Conservation (phyloP, 257 asterid genomes). For the Solanum pennellii region DNA sequence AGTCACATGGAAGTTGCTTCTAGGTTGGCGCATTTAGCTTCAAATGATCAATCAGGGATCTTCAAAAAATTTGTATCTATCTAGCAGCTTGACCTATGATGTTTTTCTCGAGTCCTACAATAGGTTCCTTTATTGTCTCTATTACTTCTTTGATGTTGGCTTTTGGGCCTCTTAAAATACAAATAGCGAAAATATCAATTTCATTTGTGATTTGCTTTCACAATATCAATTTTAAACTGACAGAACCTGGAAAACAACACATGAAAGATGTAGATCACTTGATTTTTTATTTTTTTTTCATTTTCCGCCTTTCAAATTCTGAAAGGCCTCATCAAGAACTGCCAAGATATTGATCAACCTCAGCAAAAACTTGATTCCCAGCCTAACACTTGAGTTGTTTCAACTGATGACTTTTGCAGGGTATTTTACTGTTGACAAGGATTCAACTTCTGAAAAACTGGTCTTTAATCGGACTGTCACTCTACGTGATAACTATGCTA, state of each 20-base stretch:
- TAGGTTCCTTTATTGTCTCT: not conserved
- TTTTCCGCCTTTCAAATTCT: not conserved
- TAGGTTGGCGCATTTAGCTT: not conserved
- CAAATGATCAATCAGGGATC: not conserved
- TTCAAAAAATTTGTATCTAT: not conserved
- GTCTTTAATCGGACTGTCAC: constrained; percentile 74
- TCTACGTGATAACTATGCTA: constrained; percentile 49
- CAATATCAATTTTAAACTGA: not conserved
- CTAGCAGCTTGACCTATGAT: not conserved
- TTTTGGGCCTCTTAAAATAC: not conserved
- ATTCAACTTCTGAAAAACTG: constrained; percentile 51
- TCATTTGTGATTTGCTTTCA: not conserved
- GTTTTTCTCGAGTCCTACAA: not conserved
- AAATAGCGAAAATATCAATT: not conserved
- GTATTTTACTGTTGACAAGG: constrained; percentile 61
- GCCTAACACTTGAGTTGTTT: not conserved
- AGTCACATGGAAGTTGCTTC: not conserved
- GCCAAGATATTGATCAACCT: not conserved
- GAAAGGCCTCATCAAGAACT: not conserved
- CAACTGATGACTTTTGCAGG: constrained; percentile 22
- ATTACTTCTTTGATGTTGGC: not conserved
- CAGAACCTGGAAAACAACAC: not conserved
- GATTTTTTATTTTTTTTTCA: not conserved
- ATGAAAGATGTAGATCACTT: not conserved
- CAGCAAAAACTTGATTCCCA: not conserved